Evolutionary conservation across 495 filamentous ascomycete species (phyloP).

Genomic region (Daldinia vernicosa): DNA sequence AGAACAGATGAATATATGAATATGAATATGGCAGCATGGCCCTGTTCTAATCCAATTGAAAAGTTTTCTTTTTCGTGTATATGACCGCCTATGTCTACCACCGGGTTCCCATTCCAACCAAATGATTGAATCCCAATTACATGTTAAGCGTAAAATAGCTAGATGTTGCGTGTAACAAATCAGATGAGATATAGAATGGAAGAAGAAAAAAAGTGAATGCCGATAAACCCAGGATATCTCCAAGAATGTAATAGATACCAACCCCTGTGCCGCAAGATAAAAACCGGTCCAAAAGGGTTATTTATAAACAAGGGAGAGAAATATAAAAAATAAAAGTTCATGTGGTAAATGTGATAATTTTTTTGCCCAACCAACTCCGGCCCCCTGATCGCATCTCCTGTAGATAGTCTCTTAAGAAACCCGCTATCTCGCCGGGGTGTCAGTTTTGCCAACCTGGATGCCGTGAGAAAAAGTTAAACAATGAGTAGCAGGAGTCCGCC

Average conservation of each 20-base stretch:
- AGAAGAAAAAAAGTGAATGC: slow-evolving; percentile 8
- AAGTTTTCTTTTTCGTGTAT: slow-evolving; percentile 8
- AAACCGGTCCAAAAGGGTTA: slow-evolving; percentile 15
- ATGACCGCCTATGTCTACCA: slow-evolving; percentile 2
- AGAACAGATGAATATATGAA: not conserved
- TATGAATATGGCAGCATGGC: slow-evolving; percentile 1
- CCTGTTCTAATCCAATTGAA: slow-evolving; percentile 1
- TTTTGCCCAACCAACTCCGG: slow-evolving; percentile 40
- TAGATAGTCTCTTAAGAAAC: slow-evolving; percentile 25
- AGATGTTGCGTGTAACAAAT: not conserved
- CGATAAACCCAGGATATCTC: slow-evolving; percentile 36
- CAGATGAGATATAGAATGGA: slow-evolving; percentile 9
- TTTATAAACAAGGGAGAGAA: slow-evolving; percentile 31
- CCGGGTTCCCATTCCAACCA: slow-evolving; percentile 2
- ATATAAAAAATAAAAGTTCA: slow-evolving; percentile 14
- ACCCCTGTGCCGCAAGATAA: slow-evolving; percentile 3
- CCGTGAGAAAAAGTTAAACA: slow-evolving; percentile 32
- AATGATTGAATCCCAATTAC: slow-evolving; percentile 8
- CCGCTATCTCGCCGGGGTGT: slow-evolving; percentile 29
- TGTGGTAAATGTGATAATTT: slow-evolving; percentile 24
- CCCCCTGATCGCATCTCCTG: slow-evolving; percentile 33
- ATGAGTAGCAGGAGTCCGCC: slow-evolving; percentile 23
- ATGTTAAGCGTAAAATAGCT: slow-evolving; percentile 3
- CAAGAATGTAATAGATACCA: slow-evolving; percentile 29
- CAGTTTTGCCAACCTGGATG: slow-evolving; percentile 38